phyloP scores from a whole-genome alignment of 805 yeast genomes.

The Wickerhamiella lipophila region DNA sequence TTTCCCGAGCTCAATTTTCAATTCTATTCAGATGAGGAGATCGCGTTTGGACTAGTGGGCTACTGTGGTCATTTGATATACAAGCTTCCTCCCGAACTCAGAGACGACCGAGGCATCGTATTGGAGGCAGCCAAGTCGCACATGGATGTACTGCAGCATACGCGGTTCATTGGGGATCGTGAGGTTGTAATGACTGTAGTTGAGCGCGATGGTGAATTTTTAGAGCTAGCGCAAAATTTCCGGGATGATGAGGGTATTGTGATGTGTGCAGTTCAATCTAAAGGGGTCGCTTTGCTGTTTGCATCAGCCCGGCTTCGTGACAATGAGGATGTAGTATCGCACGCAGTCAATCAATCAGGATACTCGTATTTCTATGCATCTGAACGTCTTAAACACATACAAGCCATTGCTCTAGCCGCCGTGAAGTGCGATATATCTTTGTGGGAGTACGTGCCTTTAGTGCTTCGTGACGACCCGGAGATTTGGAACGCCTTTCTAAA shows the following conservation, averaged over 20 bases:
- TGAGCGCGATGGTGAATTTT: background rate
- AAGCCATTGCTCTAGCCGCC: background rate
- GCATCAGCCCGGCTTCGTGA: background rate
- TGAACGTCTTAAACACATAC: background rate
- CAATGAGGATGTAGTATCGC: background rate
- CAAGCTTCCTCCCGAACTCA: background rate
- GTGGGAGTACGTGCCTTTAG: background rate
- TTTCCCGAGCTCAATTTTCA: background rate
- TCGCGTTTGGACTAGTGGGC: background rate
- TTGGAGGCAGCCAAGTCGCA: background rate
- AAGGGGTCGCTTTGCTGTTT: background rate
- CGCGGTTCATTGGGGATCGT: background rate
- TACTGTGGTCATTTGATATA: background rate
- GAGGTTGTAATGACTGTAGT: background rate
- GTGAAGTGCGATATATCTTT: background rate
- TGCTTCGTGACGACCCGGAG: background rate
- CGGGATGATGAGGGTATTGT: background rate
- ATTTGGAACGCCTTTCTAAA: background rate
- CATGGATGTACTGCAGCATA: background rate
- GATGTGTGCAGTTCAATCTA: background rate
- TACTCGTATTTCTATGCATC: background rate
- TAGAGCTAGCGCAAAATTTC: background rate
- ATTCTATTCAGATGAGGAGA: background rate
- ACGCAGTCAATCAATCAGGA: background rate
- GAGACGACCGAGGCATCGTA: background rate